A percentile compares a stretch with the other conserved stretches of the same genome.
phyloP scores from a whole-genome alignment of 108 stramenopile genomes.

The Cyclotella distinguenda region DNA sequence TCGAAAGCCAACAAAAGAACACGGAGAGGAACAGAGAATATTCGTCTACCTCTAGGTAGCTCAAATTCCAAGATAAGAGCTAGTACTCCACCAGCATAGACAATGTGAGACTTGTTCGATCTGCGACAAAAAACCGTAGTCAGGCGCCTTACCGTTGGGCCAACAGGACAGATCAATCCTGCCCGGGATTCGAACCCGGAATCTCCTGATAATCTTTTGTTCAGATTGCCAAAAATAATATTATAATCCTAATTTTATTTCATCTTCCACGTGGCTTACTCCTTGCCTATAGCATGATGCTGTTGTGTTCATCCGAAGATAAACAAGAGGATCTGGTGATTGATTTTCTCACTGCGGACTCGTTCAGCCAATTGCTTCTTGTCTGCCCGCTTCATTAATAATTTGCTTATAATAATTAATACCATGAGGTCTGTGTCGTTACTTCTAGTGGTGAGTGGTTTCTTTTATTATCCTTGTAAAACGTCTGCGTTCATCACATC shows the following conservation, averaged over 20 bases:
- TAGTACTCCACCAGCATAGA: too few relatives aligned
- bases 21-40: too few relatives aligned
- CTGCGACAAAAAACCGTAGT: conserved; percentile 11
- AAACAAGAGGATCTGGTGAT: too few relatives aligned
- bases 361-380: too few relatives aligned
- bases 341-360: too few relatives aligned
- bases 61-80: too few relatives aligned
- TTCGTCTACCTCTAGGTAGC: too few relatives aligned
- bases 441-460: neutral
- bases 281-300: too few relatives aligned
- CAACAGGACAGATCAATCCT: conserved; percentile 32
- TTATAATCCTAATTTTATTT: neutral
- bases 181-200: conserved; percentile 50
- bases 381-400: neutral
- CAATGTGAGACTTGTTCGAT: neutral
- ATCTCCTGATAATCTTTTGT: conserved; percentile 34
- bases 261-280: neutral
- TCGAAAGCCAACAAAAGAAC: too few relatives aligned
- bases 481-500: neutral
- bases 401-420: neutral
- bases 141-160: conserved; percentile 35
- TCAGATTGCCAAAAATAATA: too few relatives aligned
- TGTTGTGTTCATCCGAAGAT: too few relatives aligned
- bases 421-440: neutral
- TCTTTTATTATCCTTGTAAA: neutral